phyloP scores from a whole-genome alignment of 2,329 filamentous ascomycete genomes.

The Phialophora expanda region DNA sequence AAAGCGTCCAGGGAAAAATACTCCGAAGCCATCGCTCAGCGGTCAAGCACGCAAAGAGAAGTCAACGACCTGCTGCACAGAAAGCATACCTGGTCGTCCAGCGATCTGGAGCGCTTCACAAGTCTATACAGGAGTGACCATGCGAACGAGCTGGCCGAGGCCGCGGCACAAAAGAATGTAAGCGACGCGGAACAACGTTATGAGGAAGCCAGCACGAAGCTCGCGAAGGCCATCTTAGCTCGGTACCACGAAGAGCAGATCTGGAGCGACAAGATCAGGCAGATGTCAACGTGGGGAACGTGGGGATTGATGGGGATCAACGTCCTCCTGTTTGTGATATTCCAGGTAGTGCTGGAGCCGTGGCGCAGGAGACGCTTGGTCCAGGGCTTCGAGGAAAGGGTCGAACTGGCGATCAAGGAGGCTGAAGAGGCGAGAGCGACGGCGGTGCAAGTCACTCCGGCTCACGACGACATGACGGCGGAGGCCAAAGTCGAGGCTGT shows the following conservation, averaged over 20 bases:
- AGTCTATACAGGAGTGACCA: constrained; percentile 90
- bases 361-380: constrained; percentile 85
- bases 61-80: constrained; percentile 91
- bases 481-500: constrained; percentile 32
- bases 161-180: constrained; percentile 71
- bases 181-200: constrained; percentile 77
- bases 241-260: constrained; percentile 99
- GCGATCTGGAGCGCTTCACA: constrained; percentile 93
- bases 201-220: constrained; percentile 73
- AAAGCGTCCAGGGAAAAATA: constrained; percentile 75
- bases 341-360: constrained; percentile 89
- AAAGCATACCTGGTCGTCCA: constrained; percentile 87
- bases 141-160: constrained; percentile 84
- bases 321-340: constrained; percentile 81
- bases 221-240: constrained; percentile 83
- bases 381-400: constrained; percentile 78
- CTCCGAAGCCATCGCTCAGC: constrained; percentile 79
- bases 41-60: constrained; percentile 90
- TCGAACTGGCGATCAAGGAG: constrained; percentile 71
- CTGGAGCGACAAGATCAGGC: constrained; percentile 95
- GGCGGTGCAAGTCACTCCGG: constrained; percentile 16
- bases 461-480: constrained; percentile 18
- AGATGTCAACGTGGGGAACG: constrained; percentile 97
- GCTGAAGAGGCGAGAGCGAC: constrained; percentile 46
- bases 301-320: constrained; percentile 99